Conservation (phyloP, 495 filamentous ascomycete genomes). For the Viridothelium virens region DNA sequence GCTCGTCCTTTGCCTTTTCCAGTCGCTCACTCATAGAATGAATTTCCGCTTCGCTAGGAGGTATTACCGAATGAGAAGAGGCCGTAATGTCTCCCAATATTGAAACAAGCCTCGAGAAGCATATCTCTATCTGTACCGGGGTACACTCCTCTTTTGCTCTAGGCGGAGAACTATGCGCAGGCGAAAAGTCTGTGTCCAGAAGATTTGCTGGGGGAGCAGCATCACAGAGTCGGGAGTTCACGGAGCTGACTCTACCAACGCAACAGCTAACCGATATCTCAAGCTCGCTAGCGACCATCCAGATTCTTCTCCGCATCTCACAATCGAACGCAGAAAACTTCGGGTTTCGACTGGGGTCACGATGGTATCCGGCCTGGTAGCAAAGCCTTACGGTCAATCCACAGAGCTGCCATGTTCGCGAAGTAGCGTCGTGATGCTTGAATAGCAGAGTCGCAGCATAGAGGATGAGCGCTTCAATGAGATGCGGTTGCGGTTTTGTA, state of each 20-base stretch:
- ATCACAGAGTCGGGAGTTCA: constrained; percentile 8
- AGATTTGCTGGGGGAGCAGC: constrained; percentile 9
- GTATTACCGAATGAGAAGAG: not conserved
- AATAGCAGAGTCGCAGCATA: constrained; percentile 15
- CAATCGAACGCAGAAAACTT: constrained; percentile 3
- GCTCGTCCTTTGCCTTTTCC: constrained; percentile 3
- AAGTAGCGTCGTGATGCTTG: constrained; percentile 10
- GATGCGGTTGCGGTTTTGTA: constrained; percentile 11
- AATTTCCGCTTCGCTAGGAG: constrained; percentile 5
- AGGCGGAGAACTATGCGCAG: not conserved
- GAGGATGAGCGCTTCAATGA: constrained; percentile 15
- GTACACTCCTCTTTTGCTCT: constrained; percentile 10
- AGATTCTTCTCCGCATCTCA: constrained; percentile 14
- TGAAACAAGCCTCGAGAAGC: not conserved
- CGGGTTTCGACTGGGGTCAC: constrained; percentile 12
- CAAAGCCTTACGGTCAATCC: constrained; percentile 7
- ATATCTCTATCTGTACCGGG: not conserved
- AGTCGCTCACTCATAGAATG: not conserved
- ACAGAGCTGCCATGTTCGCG: constrained; percentile 1
- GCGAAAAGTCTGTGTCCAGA: constrained; percentile 11
- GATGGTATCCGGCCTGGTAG: constrained; percentile 17
- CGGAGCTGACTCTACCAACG: constrained; percentile 8
- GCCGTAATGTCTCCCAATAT: constrained; percentile 14
- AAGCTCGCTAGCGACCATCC: constrained; percentile 9
- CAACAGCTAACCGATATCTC: constrained; percentile 15